Evolutionary conservation across 2,329 filamentous ascomycete genomes (phyloP), one percentile per base, ranked within the genome.

Genomic region (Volutella citrinella): DNA sequence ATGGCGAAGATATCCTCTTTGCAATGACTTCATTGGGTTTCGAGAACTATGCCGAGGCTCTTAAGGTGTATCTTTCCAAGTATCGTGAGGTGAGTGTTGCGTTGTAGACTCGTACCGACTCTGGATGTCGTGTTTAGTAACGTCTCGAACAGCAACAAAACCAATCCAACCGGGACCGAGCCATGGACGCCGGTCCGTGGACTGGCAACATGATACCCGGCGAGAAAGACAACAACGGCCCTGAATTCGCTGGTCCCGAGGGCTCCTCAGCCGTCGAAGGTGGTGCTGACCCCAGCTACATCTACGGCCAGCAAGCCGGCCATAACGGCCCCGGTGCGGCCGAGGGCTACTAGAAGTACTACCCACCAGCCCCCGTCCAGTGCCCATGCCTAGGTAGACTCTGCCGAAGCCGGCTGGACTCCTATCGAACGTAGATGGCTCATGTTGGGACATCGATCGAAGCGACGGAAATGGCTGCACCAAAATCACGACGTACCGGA

Each of bases 1-100:
- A 98, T 57, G 93, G 93, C 51, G 93, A 98, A 65, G 93, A 98
- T 56, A 98, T 98, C 40, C 72, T 98, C 27, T 98, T 97, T 60
- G 93, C 93, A 42, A 98, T 98, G 93, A 97, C 91, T 7, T 98
- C 93, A 17, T 77, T 98, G 21, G 93, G 93, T 2, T 98, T 98
- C 63, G 93, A 98, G 66, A 98, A 98, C 68, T 98, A 98, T 61
- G 86, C 91, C 17, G 93, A 98, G 64, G 93, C 93, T 3, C 74
- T 98, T 38, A 98, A 98, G 68, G 96, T 98, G 51, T 98, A 98
- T 63, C 76, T 98, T 25, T 88, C 90, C 40, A 93, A 96, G 61
- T 98, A 97, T 65, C 84, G 93, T 64, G 93, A 98, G 78, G 93
- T 97, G 76, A 79, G 84, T 52, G 30, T 19, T 12, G 18, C 13